Evolutionary conservation across 345 rosid species (phyloP), one percentile per base, ranked within the genome.

Genomic region (Carallia brachiata): DNA sequence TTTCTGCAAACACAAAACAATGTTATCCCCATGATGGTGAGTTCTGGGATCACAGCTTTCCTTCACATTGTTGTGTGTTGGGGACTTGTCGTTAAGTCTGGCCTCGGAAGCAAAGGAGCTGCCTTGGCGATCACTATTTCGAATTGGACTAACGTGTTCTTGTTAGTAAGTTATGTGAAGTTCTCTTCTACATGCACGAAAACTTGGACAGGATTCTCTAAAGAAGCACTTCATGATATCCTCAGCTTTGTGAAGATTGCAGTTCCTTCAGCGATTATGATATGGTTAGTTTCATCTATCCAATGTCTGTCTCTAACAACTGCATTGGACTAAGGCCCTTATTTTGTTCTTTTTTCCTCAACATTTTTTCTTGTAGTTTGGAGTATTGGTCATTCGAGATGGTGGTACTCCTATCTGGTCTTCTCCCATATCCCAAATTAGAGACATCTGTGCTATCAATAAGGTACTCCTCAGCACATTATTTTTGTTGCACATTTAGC

Each of bases 1-100:
- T 90, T 86, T 60, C 63, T 85, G 44, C 93, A 88, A 68, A 77
- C 86, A 5, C 93, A 90, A 70, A 88, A 77, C 73, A 81, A 78
- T n/a, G n/a, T n/a, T 63, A 82, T 86, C 12, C 91, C 93, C 1
- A 80, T 90, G 83, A 32, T 80, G 80, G 52, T 80, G 6, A 61
- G 68, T 62, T 84, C 87, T 4, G 78, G 73, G 6, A 5, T 70
- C 66, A 70, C 85, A 6, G 78, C 83, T 57, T 30, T 63, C 28
- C 65, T 87, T 1, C 88, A 79, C 63, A 13, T 87, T 36, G 52
- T 63, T 30, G 12, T 81, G 5, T 87, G 87, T 34, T 83, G 81
- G 88, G 71, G 60, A 39, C 80, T 84, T 37, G 87, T 87, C 52
- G 79, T 82, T 39, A 70, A 50, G 31, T 73, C 65, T 18, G 78